These are phyloP conservation scores for Pisolithus thermaeus DNA, from an alignment of 1,284 basidiomycete genomes.

Conservation along the genomic window DNA sequence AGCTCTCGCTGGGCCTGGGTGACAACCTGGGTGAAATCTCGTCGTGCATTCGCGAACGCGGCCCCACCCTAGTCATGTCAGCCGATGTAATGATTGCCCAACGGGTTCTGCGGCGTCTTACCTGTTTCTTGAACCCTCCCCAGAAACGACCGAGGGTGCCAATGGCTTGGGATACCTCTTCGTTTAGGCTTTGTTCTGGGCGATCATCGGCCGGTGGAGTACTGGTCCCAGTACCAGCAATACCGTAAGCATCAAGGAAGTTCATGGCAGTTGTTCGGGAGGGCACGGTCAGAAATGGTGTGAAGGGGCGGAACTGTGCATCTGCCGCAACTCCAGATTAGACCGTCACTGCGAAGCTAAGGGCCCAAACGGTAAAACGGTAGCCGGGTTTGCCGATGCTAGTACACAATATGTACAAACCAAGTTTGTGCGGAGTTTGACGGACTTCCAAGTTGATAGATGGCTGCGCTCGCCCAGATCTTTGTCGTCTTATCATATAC, in stretches of 20 bases:
- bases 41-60: slow-evolving; percentile 66
- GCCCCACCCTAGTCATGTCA: slow-evolving; percentile 56
- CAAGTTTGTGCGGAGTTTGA: too few relatives aligned
- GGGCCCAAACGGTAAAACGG: too few relatives aligned
- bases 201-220: slow-evolving; percentile 40
- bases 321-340: too few relatives aligned
- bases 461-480: too few relatives aligned
- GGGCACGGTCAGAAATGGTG: too few relatives aligned
- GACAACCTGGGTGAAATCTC: slow-evolving; percentile 74
- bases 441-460: too few relatives aligned
- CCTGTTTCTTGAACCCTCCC: slow-evolving; percentile 87
- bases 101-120: slow-evolving; percentile 29
- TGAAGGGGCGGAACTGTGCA: neutral
- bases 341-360: too few relatives aligned
- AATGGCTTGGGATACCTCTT: slow-evolving; percentile 83
- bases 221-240: slow-evolving; percentile 36
- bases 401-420: too few relatives aligned
- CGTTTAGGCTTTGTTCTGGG: slow-evolving; percentile 64
- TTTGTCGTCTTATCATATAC: too few relatives aligned
- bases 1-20: slow-evolving; percentile 80
- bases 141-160: slow-evolving; percentile 81
- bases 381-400: too few relatives aligned
- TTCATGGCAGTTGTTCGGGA: slow-evolving; percentile 45
- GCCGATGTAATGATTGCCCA: too few relatives aligned
- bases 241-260: slow-evolving; percentile 64